phyloP scores from a whole-genome alignment of 495 filamentous ascomycete species.

The Coniosporium apollinis region DNA sequence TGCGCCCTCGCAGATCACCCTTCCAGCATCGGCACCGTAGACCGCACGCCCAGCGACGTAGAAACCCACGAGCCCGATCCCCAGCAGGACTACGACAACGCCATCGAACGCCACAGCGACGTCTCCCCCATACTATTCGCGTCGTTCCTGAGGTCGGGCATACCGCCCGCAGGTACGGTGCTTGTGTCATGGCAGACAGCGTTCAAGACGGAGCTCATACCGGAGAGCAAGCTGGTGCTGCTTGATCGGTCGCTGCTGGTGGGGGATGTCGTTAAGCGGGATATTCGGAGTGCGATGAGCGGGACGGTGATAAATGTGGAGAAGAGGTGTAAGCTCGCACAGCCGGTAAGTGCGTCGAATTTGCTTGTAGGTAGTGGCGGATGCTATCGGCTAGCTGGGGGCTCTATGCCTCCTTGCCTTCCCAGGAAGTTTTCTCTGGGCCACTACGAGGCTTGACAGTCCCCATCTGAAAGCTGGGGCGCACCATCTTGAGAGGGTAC shows the following conservation, averaged over 20 bases:
- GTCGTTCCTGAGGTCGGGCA: constrained; percentile 18
- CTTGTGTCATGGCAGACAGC: constrained; percentile 19
- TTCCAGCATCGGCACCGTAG: constrained; percentile 18
- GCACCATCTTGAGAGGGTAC: too few relatives aligned
- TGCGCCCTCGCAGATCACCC: constrained; percentile 12
- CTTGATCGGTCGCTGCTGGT: constrained; percentile 22
- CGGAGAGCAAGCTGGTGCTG: constrained; percentile 14
- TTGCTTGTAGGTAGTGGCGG: too few relatives aligned
- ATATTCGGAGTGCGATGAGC: constrained; percentile 21
- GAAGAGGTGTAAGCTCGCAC: constrained; percentile 14
- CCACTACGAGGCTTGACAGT: too few relatives aligned
- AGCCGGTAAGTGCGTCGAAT: too few relatives aligned
- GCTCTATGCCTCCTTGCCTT: too few relatives aligned
- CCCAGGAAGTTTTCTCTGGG: too few relatives aligned
- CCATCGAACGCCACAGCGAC: constrained; percentile 10
- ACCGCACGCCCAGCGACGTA: constrained; percentile 20
- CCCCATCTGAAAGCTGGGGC: too few relatives aligned
- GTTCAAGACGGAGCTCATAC: constrained; percentile 15
- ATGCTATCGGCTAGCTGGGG: too few relatives aligned
- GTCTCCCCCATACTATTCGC: constrained; percentile 9
- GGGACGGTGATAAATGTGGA: constrained; percentile 23
- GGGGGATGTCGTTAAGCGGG: constrained; percentile 25
- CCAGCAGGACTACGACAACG: constrained; percentile 12
- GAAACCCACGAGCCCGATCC: constrained; percentile 20
- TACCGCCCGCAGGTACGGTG: constrained; percentile 21